These are phyloP conservation scores for Fagopyrum esculentum DNA, from an alignment of 148 eudicot genomes.

Conservation along the genomic window DNA sequence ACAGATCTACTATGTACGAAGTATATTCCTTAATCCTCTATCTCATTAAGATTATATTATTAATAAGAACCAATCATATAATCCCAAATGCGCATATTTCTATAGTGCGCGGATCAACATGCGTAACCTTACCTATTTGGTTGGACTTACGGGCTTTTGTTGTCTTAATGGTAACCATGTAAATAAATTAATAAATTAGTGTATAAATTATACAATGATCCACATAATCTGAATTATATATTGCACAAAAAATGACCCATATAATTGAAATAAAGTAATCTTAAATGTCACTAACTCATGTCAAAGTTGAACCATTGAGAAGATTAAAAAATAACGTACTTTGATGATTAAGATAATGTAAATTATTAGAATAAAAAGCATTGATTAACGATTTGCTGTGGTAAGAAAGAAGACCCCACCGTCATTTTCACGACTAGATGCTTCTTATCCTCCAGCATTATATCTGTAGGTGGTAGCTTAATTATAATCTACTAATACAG, in stretches of 20 bases:
- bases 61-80: background rate
- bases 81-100: background rate
- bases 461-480: background rate
- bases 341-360: background rate
- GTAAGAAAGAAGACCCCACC: slow-evolving; percentile 6
- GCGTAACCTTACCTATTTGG: background rate
- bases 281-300: slow-evolving; percentile 7
- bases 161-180: background rate
- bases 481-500: background rate
- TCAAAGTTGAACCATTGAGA: slow-evolving; percentile 1
- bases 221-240: background rate
- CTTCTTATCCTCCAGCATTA: background rate
- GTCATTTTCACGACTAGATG: background rate
- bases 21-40: too few relatives aligned
- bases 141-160: background rate
- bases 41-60: too few relatives aligned
- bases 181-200: background rate
- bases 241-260: background rate
- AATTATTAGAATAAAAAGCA: background rate
- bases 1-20: too few relatives aligned
- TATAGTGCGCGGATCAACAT: background rate
- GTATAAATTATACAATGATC: background rate
- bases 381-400: background rate
- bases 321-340: background rate
- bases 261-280: background rate